Evolutionary conservation across 495 filamentous ascomycete genomes (phyloP).

Genomic region (Aspergillus affinis): DNA sequence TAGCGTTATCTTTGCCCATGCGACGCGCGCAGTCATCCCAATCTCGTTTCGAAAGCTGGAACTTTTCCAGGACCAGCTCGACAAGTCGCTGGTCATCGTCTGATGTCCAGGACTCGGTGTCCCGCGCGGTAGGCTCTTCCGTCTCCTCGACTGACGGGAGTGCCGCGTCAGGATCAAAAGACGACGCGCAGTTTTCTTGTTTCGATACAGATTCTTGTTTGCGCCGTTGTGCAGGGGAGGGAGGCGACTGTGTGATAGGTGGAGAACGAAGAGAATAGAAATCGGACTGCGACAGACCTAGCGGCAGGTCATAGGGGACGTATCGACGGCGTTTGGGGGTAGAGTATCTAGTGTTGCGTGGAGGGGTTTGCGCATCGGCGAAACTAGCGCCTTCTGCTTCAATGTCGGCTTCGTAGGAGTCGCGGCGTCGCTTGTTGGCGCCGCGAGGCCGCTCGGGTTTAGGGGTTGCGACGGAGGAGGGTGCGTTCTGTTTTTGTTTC

Average conservation of each 20-base stretch:
- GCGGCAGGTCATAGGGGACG: slow-evolving; percentile 64
- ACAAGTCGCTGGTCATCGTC: slow-evolving; percentile 72
- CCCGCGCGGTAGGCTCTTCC: slow-evolving; percentile 21
- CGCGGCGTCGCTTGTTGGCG: slow-evolving; percentile 63
- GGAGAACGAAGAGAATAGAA: slow-evolving; percentile 59
- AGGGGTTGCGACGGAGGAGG: slow-evolving; percentile 23
- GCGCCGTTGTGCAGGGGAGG: slow-evolving; percentile 29
- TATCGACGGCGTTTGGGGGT: slow-evolving; percentile 70
- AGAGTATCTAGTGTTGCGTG: slow-evolving; percentile 40
- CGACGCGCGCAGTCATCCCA: slow-evolving; percentile 77
- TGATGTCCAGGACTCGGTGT: slow-evolving; percentile 55
- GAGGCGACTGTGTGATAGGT: slow-evolving; percentile 39
- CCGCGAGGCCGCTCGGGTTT: slow-evolving; percentile 40
- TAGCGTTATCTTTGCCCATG: slow-evolving; percentile 62
- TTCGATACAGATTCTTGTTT: slow-evolving; percentile 9
- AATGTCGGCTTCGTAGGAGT: slow-evolving; percentile 51
- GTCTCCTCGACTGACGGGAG: slow-evolving; percentile 44
- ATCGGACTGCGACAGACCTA: slow-evolving; percentile 63
- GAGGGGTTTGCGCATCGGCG: slow-evolving; percentile 19
- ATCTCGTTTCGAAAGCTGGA: slow-evolving; percentile 68
- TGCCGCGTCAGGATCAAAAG: slow-evolving; percentile 34
- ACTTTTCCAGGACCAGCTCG: slow-evolving; percentile 72
- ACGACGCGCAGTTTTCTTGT: slow-evolving; percentile 9
- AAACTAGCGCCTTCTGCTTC: slow-evolving; percentile 42
- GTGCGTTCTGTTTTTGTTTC: slow-evolving; percentile 20